Base-by-base conservation (phyloP, 441 rosid genomes). In the Erodium texanum region DNA sequence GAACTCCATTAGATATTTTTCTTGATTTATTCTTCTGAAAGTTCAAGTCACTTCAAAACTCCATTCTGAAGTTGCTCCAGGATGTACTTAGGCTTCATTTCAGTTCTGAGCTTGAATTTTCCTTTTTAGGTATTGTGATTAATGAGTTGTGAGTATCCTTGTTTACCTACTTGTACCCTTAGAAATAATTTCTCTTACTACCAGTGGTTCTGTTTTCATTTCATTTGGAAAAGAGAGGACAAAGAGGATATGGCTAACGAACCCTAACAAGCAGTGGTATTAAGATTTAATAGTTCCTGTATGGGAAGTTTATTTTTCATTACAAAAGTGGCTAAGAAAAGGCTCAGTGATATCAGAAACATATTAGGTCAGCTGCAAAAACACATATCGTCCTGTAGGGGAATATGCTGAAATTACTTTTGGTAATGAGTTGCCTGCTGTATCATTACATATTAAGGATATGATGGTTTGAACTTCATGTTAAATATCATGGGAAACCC, bases 131-230 rank as follows among this genome's bases (percentile, higher is more conserved):
- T n/a, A n/a, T 15, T 16, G 22, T 52, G 19, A 52, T 52, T 19
- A 52, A n/a, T 52, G 58, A 52, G 20, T 52, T 52, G n/a, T n/a
- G 58, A 52, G 58, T 52, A 52, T 52, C 58, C 20, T 16, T 52
- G 58, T 52, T 52, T 19, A 48, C 18, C 15, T 48, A n/a, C 15
- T 48, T 48, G 15, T 48, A 4, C 5, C 16, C 4, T 16, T n/a
- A 48, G n/a, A n/a, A 15, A 15, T 14, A 5, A 14, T 48, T 48
- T 48, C 16, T 15, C 16, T 6, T 48, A 3, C 56, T 48, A 48
- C 18, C 16, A 1, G 8, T 48, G 56, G 56, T 48, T 48, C 56
- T 48, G 0, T 48, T 48, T 18, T 14, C 16, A 48, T 48, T 48
- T 14, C 15, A 48, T 16, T 48, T 48, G 16, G 16, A 12, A 6